phyloP scores from a whole-genome alignment of 2,329 filamentous ascomycete genomes.

The Furcasterigmium sp. region DNA sequence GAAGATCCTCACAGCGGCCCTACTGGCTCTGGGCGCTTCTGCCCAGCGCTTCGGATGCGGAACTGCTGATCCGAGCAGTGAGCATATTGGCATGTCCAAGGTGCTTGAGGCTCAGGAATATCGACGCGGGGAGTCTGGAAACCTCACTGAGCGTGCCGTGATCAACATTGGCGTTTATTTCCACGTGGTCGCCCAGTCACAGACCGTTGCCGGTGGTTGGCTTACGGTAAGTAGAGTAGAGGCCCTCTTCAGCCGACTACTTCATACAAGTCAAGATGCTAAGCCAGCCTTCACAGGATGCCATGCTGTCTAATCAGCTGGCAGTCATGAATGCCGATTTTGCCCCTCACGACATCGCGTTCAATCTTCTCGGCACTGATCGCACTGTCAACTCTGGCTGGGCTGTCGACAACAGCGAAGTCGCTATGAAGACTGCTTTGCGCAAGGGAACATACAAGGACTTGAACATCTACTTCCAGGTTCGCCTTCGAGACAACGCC shows the following conservation, averaged over 20 bases:
- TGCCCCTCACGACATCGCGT: constrained; percentile 34
- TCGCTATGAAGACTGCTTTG: constrained; percentile 38
- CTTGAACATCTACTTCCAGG: constrained; percentile 40
- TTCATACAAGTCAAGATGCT: no score
- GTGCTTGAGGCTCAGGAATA: not conserved
- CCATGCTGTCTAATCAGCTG: constrained; percentile 33
- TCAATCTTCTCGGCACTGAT: constrained; percentile 35
- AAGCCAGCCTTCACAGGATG: constrained; percentile 19
- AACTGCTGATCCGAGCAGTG: not conserved
- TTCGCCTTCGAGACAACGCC: constrained; percentile 11
- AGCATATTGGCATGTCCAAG: constrained; percentile 1
- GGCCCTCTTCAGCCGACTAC: no score
- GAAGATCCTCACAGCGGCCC: not conserved
- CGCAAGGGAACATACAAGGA: constrained; percentile 36
- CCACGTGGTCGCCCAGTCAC: constrained; percentile 23
- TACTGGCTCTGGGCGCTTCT: not conserved
- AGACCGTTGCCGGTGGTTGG: constrained; percentile 23
- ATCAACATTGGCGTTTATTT: constrained; percentile 16
- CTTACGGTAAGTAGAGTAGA: constrained; percentile 29
- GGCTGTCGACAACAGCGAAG: constrained; percentile 23
- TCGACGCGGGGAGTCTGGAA: not conserved
- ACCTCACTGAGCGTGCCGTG: not conserved
- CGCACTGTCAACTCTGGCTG: constrained; percentile 42
- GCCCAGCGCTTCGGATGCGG: not conserved
- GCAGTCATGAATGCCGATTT: constrained; percentile 39